Conservation (phyloP, 352 stramenopile genomes). For the Thraustochytrium striatum region DNA sequence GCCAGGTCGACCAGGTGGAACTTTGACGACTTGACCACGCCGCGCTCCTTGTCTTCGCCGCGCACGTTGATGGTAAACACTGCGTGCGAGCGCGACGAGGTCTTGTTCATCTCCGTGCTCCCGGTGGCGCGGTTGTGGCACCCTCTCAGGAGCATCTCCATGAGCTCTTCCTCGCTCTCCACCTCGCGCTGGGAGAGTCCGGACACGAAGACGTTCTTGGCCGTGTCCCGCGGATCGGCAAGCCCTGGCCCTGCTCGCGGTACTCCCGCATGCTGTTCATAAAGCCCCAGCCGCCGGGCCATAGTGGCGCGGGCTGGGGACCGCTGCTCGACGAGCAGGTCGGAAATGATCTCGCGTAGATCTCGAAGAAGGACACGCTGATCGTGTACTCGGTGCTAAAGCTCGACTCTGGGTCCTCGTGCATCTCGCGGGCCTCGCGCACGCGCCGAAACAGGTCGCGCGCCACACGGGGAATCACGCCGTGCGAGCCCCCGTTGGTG, state of each 20-base stretch:
- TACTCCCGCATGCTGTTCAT: conserved; percentile 38
- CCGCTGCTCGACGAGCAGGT: conserved; percentile 63
- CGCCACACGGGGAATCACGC: conserved; percentile 8
- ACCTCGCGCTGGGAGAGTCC: conserved; percentile 72
- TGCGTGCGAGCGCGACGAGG: conserved; percentile 80
- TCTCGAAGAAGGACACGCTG: conserved; percentile 81
- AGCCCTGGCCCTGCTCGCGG: conserved; percentile 65
- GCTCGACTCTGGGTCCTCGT: too few relatives aligned
- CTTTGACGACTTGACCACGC: conserved; percentile 51
- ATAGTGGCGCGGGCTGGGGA: not conserved
- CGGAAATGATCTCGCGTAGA: conserved; percentile 83
- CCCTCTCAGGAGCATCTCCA: conserved; percentile 72
- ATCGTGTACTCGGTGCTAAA: conserved; percentile 72
- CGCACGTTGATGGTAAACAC: conserved; percentile 80
- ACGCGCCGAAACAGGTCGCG: conserved; percentile 14
- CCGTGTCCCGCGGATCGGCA: conserved; percentile 73
- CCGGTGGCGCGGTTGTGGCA: conserved; percentile 72
- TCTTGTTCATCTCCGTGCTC: conserved; percentile 82
- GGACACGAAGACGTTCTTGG: conserved; percentile 70
- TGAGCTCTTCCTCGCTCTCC: conserved; percentile 65
- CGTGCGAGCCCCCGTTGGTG: not conserved
- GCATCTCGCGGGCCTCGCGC: conserved; percentile 41
- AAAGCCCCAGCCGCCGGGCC: too few relatives aligned
- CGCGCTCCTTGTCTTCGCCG: conserved; percentile 72
- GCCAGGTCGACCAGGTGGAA: conserved; percentile 79